Base-by-base conservation (phyloP, 352 stramenopile genomes). In the Pythium volutum region DNA sequence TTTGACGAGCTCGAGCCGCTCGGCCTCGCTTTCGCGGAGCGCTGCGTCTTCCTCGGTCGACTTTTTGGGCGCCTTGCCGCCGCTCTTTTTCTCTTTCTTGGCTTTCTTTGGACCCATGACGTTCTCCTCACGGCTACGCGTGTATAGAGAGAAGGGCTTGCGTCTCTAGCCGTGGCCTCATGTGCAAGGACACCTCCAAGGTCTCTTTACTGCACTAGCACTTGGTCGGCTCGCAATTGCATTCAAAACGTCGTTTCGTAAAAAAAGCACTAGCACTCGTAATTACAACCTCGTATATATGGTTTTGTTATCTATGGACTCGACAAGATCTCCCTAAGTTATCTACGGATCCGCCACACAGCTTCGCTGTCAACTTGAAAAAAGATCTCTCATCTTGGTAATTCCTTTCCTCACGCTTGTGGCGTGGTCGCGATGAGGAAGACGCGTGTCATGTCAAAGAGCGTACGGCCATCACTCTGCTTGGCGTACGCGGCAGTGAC, bases 361-460 rank as follows among this genome's bases (percentile, higher is more conserved):
- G 10, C 25, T 54, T 39, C 14, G 16, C 6, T 2, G n/a, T 14
- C 15, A 7, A 23, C 2, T 38, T 52, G 1, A 33, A 43, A 43
- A 10, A 15, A 43, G 18, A n/a, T n/a, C n/a, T n/a, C 33, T 38
- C 15, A 31, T 50, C 43, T 31, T 87, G n/a, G n/a, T n/a, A n/a
- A n/a, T n/a, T n/a, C n/a, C n/a, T n/a, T n/a, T n/a, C n/a, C n/a
- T n/a, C n/a, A n/a, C n/a, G n/a, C n/a, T n/a, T n/a, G n/a, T 18
- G 64, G 38, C 58, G 81, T 86, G 16, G 58, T 72, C 11, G 73
- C 78, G 33, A 88, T 62, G 25, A 85, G 53, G 56, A 91, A 91
- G 62, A 91, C 87, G 23, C 82, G 79, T 46, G 77, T 88, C 47
- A 88, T 57, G 47, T 84, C 76, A 59, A 88, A 88, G 57, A 90